Evolutionary conservation across 331 rosid species (phyloP).

Genomic region (Malus hybrid): DNA sequence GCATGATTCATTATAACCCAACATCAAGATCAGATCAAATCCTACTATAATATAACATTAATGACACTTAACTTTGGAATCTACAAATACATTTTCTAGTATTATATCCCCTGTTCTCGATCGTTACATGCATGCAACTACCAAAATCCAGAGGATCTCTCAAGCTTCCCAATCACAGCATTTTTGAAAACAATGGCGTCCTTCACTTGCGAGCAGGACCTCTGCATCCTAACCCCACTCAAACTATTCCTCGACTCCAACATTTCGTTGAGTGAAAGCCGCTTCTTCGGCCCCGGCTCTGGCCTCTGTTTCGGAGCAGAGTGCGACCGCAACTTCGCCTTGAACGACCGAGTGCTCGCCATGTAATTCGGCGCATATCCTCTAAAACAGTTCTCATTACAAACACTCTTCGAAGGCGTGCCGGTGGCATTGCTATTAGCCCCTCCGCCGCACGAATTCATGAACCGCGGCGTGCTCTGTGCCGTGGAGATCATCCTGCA

Average conservation of each 20-base stretch:
- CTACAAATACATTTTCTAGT: slow-evolving; percentile 2
- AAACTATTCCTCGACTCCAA: slow-evolving; percentile 66
- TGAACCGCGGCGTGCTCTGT: slow-evolving; percentile 75
- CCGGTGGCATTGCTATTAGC: slow-evolving; percentile 17
- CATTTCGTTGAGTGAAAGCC: slow-evolving; percentile 60
- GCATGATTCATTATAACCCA: background rate
- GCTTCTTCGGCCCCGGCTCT: slow-evolving; percentile 50
- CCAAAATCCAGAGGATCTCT: slow-evolving; percentile 34
- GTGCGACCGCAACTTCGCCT: slow-evolving; percentile 83
- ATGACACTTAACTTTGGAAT: background rate
- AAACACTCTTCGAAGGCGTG: slow-evolving; percentile 57
- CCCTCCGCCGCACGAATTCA: slow-evolving; percentile 28
- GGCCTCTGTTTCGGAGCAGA: slow-evolving; percentile 94
- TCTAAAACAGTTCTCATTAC: slow-evolving; percentile 30
- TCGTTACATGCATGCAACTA: background rate
- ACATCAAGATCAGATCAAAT: background rate
- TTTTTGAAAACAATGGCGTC: slow-evolving; percentile 75
- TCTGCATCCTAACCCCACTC: slow-evolving; percentile 78
- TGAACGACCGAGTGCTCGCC: slow-evolving; percentile 65
- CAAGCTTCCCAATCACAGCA: slow-evolving; percentile 68
- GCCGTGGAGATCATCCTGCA: slow-evolving; percentile 66
- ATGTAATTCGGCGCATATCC: slow-evolving; percentile 59
- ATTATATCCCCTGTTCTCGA: background rate
- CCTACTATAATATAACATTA: background rate
- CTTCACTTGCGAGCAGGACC: slow-evolving; percentile 67